phyloP scores from a whole-genome alignment of 352 stramenopile species.

The Phytophthora quininea region DNA sequence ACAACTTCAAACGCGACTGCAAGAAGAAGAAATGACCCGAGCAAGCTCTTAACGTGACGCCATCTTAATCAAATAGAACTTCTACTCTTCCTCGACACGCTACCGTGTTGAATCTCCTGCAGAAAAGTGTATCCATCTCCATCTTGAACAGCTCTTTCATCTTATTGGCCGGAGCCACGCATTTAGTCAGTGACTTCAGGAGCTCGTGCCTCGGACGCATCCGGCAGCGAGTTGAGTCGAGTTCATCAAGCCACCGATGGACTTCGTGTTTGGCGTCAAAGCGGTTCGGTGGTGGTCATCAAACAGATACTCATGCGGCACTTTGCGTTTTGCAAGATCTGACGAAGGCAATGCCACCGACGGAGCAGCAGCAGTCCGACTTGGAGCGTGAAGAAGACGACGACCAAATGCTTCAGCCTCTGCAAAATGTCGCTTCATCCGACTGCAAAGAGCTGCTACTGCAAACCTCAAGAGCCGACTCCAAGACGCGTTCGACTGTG shows the following conservation, averaged over 20 bases:
- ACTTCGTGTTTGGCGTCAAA: constrained; percentile 8
- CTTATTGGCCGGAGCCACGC: constrained; percentile 36
- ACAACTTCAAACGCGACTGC: constrained; percentile 47
- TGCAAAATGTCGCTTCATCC: constrained; percentile 12
- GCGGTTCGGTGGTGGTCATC: constrained; percentile 27
- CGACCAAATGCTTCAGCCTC: constrained; percentile 11
- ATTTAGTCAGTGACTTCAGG: constrained; percentile 36
- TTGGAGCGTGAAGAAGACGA: constrained; percentile 8
- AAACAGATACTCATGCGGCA: no score
- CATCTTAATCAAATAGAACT: constrained; percentile 23
- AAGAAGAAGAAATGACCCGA: constrained; percentile 4
- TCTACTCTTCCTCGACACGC: no score
- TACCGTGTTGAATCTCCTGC: no score
- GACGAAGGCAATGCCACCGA: constrained; percentile 15
- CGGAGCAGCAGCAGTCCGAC: constrained; percentile 13
- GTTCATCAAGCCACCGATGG: constrained; percentile 25
- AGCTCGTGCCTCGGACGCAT: constrained; percentile 31
- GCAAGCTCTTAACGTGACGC: background rate
- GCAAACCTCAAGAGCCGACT: background rate
- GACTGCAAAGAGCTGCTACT: constrained; percentile 6
- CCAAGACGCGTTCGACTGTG: background rate
- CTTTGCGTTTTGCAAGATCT: constrained; percentile 12
- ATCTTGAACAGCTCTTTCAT: background rate
- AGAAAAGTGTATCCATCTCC: no score
- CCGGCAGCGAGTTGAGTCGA: background rate